Percentiles rank a stretch among this genome's conserved stretches.
Conservation (phyloP, 129 eudicot genomes). For the Ambrosia artemisiifolia region DNA sequence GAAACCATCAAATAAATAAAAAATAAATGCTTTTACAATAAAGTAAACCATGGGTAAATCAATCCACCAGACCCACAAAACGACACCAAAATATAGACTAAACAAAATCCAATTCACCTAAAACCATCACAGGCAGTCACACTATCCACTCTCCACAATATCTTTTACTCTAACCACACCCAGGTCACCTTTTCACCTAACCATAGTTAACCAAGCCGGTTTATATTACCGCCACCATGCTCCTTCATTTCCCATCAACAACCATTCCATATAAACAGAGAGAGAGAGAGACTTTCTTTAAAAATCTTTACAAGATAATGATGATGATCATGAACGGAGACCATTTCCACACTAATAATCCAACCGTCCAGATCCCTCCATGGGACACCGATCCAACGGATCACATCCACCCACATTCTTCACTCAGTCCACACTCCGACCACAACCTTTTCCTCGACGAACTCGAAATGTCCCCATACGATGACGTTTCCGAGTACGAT, state of each 20-base stretch:
- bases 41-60: slow-evolving; percentile 16
- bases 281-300: background rate
- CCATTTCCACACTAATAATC: slow-evolving; percentile 39
- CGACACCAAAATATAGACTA: slow-evolving; percentile 11
- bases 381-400: slow-evolving; percentile 50
- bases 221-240: slow-evolving; percentile 36
- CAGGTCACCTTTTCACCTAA: slow-evolving; percentile 23
- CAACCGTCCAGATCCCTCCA: slow-evolving; percentile 60
- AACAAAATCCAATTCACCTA: background rate
- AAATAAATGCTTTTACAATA: background rate
- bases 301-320: background rate
- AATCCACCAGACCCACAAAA: slow-evolving; percentile 2
- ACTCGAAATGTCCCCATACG: slow-evolving; percentile 23
- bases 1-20: background rate
- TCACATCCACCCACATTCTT: slow-evolving; percentile 24
- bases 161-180: slow-evolving; percentile 37
- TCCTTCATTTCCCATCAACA: slow-evolving; percentile 9
- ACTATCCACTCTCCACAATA: slow-evolving; percentile 12
- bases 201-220: slow-evolving; percentile 42
- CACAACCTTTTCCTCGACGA: slow-evolving; percentile 17
- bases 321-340: slow-evolving; percentile 58
- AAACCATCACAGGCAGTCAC: slow-evolving; percentile 18
- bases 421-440: slow-evolving; percentile 1
- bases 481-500: slow-evolving; percentile 40
- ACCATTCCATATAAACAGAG: background rate